Percentiles rank a stretch among this genome's conserved stretches.
Evolutionary conservation across 2,329 filamentous ascomycete genomes (phyloP).

Genomic region (Ophiostoma sp.): DNA sequence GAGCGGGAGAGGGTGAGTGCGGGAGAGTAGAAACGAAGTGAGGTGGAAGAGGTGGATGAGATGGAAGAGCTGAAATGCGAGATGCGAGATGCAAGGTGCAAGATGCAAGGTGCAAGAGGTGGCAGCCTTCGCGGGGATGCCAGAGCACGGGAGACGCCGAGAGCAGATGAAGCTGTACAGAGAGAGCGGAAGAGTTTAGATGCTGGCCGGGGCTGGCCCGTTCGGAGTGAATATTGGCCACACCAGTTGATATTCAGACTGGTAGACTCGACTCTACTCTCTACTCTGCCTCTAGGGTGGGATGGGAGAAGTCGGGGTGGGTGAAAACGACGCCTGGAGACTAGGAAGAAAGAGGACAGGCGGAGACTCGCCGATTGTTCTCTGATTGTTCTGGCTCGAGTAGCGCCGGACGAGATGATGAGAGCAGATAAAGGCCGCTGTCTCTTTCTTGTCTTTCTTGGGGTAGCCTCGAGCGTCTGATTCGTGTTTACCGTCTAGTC

Average conservation of each 20-base stretch:
- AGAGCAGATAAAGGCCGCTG: constrained; percentile 6
- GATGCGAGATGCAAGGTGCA: neutral
- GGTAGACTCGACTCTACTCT: neutral
- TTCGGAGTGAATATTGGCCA: neutral
- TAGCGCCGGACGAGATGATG: constrained; percentile 20
- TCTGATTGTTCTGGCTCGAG: constrained; percentile 17
- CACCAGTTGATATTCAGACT: neutral
- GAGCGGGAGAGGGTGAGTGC: constrained; percentile 13
- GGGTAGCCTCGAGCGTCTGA: too few species aligned
- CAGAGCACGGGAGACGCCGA: constrained; percentile 27
- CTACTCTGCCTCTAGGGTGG: neutral
- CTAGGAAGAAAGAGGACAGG: neutral
- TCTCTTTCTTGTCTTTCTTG: neutral
- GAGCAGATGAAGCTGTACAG: constrained; percentile 20
- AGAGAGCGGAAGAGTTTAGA: neutral
- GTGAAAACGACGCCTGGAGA: neutral
- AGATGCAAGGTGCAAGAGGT: neutral
- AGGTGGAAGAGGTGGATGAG: neutral
- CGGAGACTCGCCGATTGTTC: constrained; percentile 11
- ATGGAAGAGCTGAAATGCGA: neutral
- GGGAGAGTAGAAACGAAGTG: constrained; percentile 3
- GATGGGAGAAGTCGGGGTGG: neutral
- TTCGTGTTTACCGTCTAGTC: neutral
- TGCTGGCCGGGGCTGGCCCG: neutral
- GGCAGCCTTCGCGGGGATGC: neutral